phyloP scores from a whole-genome alignment of 2,329 filamentous ascomycete species.

The Pseudocercospora ulei region DNA sequence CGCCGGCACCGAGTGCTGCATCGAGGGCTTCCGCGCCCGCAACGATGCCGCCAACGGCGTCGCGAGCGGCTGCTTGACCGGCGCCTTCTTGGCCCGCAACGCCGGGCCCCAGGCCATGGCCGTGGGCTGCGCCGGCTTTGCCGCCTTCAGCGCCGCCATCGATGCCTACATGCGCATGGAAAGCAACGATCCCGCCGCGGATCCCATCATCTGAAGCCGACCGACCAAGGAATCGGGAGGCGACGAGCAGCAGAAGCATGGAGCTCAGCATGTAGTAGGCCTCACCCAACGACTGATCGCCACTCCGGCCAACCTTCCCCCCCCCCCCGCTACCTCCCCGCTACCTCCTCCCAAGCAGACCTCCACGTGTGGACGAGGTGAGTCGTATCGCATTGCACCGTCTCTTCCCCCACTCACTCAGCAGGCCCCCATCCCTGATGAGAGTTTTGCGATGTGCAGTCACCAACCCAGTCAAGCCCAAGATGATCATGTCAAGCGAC shows the following conservation, averaged over 20 bases:
- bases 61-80: conserved; percentile 79
- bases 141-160: conserved; percentile 83
- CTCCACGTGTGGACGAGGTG: too few relatives aligned
- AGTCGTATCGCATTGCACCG: too few relatives aligned
- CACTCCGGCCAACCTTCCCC: too few relatives aligned
- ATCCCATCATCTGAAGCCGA: conserved; percentile 35
- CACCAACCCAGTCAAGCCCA: too few relatives aligned
- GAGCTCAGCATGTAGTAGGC: background rate
- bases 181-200: conserved; percentile 31
- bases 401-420: too few relatives aligned
- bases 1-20: conserved; percentile 85
- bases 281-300: background rate
- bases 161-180: conserved; percentile 83
- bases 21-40: conserved; percentile 85
- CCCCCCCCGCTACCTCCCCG: too few relatives aligned
- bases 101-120: conserved; percentile 82
- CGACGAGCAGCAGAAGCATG: background rate
- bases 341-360: too few relatives aligned
- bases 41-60: conserved; percentile 87
- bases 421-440: too few relatives aligned
- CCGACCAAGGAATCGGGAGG: conserved; percentile 1
- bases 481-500: too few relatives aligned
- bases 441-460: too few relatives aligned
- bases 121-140: conserved; percentile 84
- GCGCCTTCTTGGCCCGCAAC: conserved; percentile 73